Evolutionary conservation across 2,329 filamentous ascomycete genomes (phyloP), one percentile per base, ranked within the genome.

Genomic region (Diaporthe sp.): DNA sequence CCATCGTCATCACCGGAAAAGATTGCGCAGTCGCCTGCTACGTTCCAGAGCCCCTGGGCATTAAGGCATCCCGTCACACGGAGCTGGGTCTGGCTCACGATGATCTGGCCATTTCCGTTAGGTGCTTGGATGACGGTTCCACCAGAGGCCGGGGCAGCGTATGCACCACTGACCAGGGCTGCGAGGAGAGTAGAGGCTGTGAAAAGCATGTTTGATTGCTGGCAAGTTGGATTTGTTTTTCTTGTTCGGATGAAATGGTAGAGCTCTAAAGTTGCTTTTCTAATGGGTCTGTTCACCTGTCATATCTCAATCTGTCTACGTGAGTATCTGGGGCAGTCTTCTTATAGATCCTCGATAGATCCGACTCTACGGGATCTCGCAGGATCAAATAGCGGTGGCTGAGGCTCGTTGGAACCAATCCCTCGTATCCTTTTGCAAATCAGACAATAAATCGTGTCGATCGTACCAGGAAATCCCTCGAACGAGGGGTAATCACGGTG

Each of bases 21-120:
- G 28, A 13, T 39, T 8, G 65, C 65, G 44, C 65, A 68, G 31
- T 68, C 46, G 7, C 46, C 65, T 39, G 46, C 65, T 15, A 68
- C 34, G 15, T 53, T 68, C 65, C 65, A 68, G 5, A 68, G 34
- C 3, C 65, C 65, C 10, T 37, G 3, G 22, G 46, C 65, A 37
- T 68, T 42, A 15, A 68, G 46, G n/a, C 65, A 68, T 42, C 65
- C 65, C 13, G 46, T 68, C 31, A 68, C 65, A 6, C 65, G 65
- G 65, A 68, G 65, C 65, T 68, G 65, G 12, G 65, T 68, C 34
- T 68, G 65, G 46, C 65, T 68, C 22, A 68, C 65, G 34, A 68
- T 53, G 46, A 68, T 68, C 25, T 68, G 65, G 4, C 65, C 65
- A 51, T 22, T 39, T 25, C 65, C 65, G 9, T 15, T 37, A 2